A percentile compares a stretch with the other conserved stretches of the same genome.
Conservation (phyloP, 306 rosid genomes). For the Bauhinia variegata region DNA sequence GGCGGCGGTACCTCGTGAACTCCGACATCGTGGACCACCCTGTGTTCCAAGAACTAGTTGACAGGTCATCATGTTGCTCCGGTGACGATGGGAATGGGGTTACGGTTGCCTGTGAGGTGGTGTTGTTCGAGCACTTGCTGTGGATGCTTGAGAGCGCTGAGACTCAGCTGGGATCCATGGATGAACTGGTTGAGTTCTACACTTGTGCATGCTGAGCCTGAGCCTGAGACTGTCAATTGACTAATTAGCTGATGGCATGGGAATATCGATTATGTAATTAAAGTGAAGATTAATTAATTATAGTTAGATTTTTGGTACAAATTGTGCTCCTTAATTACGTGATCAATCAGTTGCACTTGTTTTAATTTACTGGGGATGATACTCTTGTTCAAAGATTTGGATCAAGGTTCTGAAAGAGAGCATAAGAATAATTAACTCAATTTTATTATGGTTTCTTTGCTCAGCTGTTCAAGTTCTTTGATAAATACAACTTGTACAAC, state of each 20-base stretch:
- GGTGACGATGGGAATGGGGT: conserved; percentile 43
- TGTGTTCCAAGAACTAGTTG: conserved; percentile 76
- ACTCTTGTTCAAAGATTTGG: no score
- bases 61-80: conserved; percentile 37
- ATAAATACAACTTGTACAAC: no score
- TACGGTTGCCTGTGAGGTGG: conserved; percentile 78
- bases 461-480: no score
- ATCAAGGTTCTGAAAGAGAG: no score
- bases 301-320: conserved; percentile 22
- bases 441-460: no score
- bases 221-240: no score
- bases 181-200: conserved; percentile 83
- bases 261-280: conserved; percentile 33
- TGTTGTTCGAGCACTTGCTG: conserved; percentile 84
- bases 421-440: no score
- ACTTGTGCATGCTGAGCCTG: conserved; percentile 62
- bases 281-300: conserved; percentile 23
- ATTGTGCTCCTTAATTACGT: no score
- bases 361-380: not conserved
- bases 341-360: conserved; percentile 16
- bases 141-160: conserved; percentile 87
- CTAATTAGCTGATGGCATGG: conserved; percentile 18
- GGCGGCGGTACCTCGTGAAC: conserved; percentile 68
- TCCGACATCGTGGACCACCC: conserved; percentile 75
- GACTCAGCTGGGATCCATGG: conserved; percentile 75